Evolutionary conservation across 768 basidiomycete species (phyloP), one percentile per base, ranked within the genome.

Genomic region (Termitomyces eurrhizus): DNA sequence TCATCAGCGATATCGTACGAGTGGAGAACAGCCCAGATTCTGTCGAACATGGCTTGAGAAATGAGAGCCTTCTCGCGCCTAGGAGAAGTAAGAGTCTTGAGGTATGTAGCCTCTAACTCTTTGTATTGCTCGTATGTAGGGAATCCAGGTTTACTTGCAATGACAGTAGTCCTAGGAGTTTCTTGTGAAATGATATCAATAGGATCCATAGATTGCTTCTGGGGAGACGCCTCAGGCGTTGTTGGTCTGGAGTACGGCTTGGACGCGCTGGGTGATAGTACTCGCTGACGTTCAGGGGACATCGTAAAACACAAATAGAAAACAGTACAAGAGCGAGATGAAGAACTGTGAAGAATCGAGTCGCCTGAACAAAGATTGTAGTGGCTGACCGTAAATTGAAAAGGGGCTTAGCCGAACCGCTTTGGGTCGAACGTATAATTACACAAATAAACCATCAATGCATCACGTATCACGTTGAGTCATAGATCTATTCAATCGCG

Each of bases 21-120:
- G 41, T 81, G 78, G 29, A 92, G 76, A 24, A 88, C 84, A 64
- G 84, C 81, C 82, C 87, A 87, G 71, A 92, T 86, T 49, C 84
- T 76, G 74, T 88, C 86, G 68, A 90, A 90, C 78, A 87, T 78
- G 36, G 73, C 73, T 66, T 86, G 87, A 13, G 83, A 84, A 70
- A 93, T 87, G 60, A 92, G 81, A 4, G 90, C 88, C 70, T 92
- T 92, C 41, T 83, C 83, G 52, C 77, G 77, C 48, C 78, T 70
- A 56, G 83, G 77, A 3, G 81, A 76, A 56, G 81, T 83, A 35
- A 92, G 80, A 18, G 80, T 80, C 21, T 69, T 66, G 55, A 91
- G 74, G 70, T 92, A 92, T 37, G 75, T 74, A 0, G 74, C 70
- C 65, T 89, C 83, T 66, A 88, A 79, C 41, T 74, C 69, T 52